Evolutionary conservation across 225 moss, liverwort and hornwort species (phyloP), one percentile per base, ranked within the genome.

Genomic region (Polytrichum commune): DNA sequence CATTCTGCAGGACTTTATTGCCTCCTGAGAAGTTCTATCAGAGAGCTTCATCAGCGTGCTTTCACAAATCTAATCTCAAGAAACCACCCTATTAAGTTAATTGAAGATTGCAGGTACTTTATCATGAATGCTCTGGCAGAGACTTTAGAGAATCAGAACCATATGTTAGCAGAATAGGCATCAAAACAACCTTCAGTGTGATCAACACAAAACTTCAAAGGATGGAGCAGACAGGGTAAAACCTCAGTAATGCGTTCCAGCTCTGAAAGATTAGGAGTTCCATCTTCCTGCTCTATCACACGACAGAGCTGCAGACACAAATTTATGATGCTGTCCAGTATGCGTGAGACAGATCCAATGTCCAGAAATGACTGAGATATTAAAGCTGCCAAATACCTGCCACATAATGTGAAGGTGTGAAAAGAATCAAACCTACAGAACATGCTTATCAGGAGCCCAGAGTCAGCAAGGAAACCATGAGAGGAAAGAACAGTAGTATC

Each of bases 341-440:
- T 98, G 74, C 98, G 90, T 72, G 95, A 98, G 66, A 98, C 98
- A 28, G 95, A 98, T 76, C 98, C 93, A 66, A 98, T 98, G 68
- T 98, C 98, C 73, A 98, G 76, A 77, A 98, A 98, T 57, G 98
- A 98, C 65, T 98, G 98, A 58, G 98, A 93, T 76, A 98, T 98
- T 63, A 95, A 78, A 76, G 98, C 98, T 76, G 98, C 91, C 74
- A 98, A 72, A 78, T 98, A 98, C 83, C 96, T 97, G 88, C 63
- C 65, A 38, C 72, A 68, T 25, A 54, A 54, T 19, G 28, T 5
- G 19, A 54, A 1, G 25, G 25, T 27, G 2, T 5, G 5, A 9
- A 18, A 10, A 55, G 19, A 23, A 71, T 55, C 24, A 54, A 7
- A 71, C 25, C 9, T 25, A 20, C 1, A 67, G 62, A 29, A 32